Evolutionary conservation across 2,329 filamentous ascomycete species (phyloP).

Genomic region (Xylariaceae sp.): DNA sequence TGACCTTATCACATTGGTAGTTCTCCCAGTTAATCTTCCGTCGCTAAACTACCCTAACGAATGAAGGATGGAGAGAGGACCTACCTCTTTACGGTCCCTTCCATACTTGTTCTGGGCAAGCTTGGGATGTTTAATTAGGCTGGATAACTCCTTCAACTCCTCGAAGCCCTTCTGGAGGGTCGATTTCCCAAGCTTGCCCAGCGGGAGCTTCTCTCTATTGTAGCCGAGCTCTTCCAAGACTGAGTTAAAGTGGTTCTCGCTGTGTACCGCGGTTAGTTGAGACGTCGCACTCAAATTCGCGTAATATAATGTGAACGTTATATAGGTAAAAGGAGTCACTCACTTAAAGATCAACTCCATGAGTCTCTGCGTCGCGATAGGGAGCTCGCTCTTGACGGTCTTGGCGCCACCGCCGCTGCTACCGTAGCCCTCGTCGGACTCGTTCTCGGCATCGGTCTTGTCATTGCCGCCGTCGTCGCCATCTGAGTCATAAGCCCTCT

Average conservation of each 20-base stretch:
- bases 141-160: constrained; percentile 66
- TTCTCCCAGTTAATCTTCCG: neutral
- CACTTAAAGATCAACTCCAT: constrained; percentile 75
- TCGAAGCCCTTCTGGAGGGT: constrained; percentile 71
- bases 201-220: constrained; percentile 67
- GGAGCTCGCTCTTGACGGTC: constrained; percentile 13
- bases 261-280: neutral
- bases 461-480: constrained; percentile 5
- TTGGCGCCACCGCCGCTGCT: constrained; percentile 6
- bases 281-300: neutral
- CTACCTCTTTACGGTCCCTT: constrained; percentile 21
- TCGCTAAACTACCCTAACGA: too few species aligned
- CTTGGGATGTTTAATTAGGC: constrained; percentile 49
- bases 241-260: constrained; percentile 57
- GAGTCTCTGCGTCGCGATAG: constrained; percentile 45
- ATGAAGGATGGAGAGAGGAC: constrained; percentile 11
- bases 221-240: constrained; percentile 63
- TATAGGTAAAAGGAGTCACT: neutral
- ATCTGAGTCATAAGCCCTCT: constrained; percentile 14
- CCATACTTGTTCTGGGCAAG: constrained; percentile 41
- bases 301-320: neutral
- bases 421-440: constrained; percentile 11
- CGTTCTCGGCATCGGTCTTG: too few species aligned
- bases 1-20: constrained; percentile 30
- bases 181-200: constrained; percentile 74